phyloP scores from a whole-genome alignment of 345 rosid genomes.

The Kandelia obovata region DNA sequence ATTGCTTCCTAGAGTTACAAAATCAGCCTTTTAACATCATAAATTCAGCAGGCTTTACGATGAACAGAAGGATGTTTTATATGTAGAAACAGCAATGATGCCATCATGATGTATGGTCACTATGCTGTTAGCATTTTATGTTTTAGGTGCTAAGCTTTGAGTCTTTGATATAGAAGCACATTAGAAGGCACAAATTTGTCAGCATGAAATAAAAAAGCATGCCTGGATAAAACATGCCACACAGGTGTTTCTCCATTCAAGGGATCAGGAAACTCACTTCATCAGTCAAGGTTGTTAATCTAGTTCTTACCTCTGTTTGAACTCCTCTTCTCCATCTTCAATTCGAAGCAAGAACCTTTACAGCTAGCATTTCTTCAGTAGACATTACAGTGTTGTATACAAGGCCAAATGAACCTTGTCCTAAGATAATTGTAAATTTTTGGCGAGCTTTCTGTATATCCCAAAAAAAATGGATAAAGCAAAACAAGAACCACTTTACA shows the following conservation, averaged over 20 bases:
- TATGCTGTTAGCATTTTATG: too few relatives aligned
- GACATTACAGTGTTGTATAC: conserved; percentile 79
- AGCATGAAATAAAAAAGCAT: not conserved
- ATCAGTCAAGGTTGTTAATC: not conserved
- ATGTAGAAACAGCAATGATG: too few relatives aligned
- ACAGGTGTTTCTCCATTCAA: too few relatives aligned
- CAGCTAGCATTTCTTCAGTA: conserved; percentile 66
- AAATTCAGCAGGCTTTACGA: too few relatives aligned
- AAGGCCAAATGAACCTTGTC: conserved; percentile 94
- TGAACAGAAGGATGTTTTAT: too few relatives aligned
- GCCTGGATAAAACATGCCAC: not conserved
- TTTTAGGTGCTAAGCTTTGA: too few relatives aligned
- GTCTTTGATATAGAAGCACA: not conserved
- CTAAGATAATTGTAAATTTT: conserved; percentile 71
- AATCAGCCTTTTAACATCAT: too few relatives aligned
- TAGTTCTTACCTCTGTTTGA: too few relatives aligned
- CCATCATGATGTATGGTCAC: too few relatives aligned
- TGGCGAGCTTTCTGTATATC: conserved; percentile 92
- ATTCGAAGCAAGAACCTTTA: conserved; percentile 83
- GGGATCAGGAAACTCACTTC: too few relatives aligned
- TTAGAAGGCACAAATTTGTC: not conserved
- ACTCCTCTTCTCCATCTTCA: conserved; percentile 76
- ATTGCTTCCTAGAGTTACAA: too few relatives aligned
- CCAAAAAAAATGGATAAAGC: conserved; percentile 39
- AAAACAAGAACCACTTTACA: conserved; percentile 2